Conservation (phyloP, 78 protist species). For the Cavenderia fasciculata region DNA sequence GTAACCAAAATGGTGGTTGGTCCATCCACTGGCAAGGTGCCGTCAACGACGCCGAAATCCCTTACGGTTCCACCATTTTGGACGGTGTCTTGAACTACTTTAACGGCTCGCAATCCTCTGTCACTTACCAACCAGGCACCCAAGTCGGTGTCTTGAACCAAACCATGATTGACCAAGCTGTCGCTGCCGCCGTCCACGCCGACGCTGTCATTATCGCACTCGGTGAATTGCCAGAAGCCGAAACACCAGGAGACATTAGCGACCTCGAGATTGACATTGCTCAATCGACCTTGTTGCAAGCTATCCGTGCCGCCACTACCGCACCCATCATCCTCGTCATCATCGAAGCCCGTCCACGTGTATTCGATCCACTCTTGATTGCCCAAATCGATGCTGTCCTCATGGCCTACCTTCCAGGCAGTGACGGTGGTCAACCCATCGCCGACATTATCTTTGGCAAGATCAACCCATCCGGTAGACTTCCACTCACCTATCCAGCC, state of each 20-base stretch:
- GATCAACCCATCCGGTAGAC: constrained; percentile 84
- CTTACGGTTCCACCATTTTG: constrained; percentile 38
- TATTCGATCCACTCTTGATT: constrained; percentile 27
- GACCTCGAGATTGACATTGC: constrained; percentile 19
- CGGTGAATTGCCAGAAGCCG: constrained; percentile 49
- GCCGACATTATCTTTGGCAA: constrained; percentile 82
- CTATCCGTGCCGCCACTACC: background rate
- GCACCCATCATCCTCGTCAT: constrained; percentile 63
- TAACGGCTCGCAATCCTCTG: background rate
- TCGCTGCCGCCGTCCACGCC: background rate
- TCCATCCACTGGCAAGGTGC: constrained; percentile 58
- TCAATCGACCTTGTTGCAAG: background rate
- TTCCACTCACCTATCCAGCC: constrained; percentile 84
- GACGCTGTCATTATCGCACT: constrained; percentile 19
- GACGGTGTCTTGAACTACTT: background rate
- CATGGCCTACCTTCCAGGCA: constrained; percentile 81
- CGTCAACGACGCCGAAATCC: constrained; percentile 19
- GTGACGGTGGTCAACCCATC: constrained; percentile 80
- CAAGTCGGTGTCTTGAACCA: background rate
- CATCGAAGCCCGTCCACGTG: constrained; percentile 81
- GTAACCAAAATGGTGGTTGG: constrained; percentile 46
- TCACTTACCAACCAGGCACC: background rate
- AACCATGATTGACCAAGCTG: background rate
- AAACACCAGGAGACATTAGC: constrained; percentile 37
- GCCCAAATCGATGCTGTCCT: constrained; percentile 50